Evolutionary conservation across 768 basidiomycete species (phyloP).

Genomic region (Lentinula boryana): DNA sequence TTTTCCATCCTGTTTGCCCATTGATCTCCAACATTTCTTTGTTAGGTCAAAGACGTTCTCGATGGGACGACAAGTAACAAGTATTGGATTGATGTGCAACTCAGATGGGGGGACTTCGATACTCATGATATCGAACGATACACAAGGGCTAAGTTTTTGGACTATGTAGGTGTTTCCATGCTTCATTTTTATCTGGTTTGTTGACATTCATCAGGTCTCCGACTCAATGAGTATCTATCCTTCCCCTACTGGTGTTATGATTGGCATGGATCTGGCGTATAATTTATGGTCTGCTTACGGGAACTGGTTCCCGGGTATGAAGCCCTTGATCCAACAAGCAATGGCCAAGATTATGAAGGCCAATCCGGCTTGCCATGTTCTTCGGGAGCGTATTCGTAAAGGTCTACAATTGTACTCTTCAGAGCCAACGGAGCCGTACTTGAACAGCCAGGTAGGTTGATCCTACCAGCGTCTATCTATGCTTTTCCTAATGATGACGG

Average conservation of each 20-base stretch:
- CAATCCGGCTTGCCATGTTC: conserved; percentile 94
- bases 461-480: neutral
- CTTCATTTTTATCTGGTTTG: neutral
- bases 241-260: conserved; percentile 97
- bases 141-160: conserved; percentile 97
- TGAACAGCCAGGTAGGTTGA: conserved; percentile 77
- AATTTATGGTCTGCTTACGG: conserved; percentile 99
- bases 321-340: conserved; percentile 95
- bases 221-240: conserved; percentile 99
- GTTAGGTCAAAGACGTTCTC: conserved; percentile 83
- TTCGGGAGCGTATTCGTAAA: conserved; percentile 98
- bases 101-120: conserved; percentile 98
- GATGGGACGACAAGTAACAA: conserved; percentile 99
- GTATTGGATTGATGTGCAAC: conserved; percentile 96
- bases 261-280: conserved; percentile 97
- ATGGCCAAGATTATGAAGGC: conserved; percentile 99
- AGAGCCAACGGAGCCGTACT: conserved; percentile 97
- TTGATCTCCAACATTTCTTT: conserved; percentile 6
- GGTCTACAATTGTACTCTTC: conserved; percentile 98
- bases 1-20: neutral
- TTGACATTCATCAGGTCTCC: conserved; percentile 50
- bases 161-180: conserved; percentile 59
- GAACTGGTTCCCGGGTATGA: conserved; percentile 99
- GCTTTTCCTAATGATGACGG: neutral
- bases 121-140: conserved; percentile 99